Evolutionary conservation across 2,329 filamentous ascomycete species (phyloP), one percentile per base, ranked within the genome.

Genomic region (Allantophomopsis cytisporea): DNA sequence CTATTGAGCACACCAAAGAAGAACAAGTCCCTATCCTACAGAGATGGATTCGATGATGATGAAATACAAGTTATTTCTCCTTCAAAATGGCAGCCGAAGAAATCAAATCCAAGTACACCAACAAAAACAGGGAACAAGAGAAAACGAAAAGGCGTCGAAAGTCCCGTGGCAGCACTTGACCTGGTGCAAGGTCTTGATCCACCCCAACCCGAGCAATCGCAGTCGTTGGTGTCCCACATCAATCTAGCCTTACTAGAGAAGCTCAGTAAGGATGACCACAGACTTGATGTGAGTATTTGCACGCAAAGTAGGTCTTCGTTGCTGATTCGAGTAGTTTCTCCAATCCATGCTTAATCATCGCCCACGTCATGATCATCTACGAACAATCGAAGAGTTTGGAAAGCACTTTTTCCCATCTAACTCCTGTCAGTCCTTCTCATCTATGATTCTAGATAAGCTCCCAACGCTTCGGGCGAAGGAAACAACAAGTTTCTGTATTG

Each of bases 11-110:
- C 81, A 0, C 78, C 79, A 2, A 83, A 69, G 51, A 79, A 74
- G 54, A 68, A 66, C 20, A 76, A 70, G 54, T 59, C 63, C 1
- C 72, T 72, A 59, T 65, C 69, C 1, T 62, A 82, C 37, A 71
- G 80, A 2, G 84, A 91, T 57, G 84, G 84, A 0, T 91, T 91
- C 50, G 82, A 88, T 39, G 54, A 57, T 34, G 63, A 66, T 39
- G 67, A 74, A 47, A 60, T 73, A 31, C 48, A 66, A 42, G 52
- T 63, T 43, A 56, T 60, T 1, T 71, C 67, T 4, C 68, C 68
- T 2, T 68, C 63, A n/a, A 55, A 52, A 39, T 54, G 54, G 31
- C 47, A 48, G n/a, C 34, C 20, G 13, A 43, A 38, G 45, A 62
- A 56, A 49, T 49, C 54, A 11, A 63, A 59, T 45, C 52, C 59